Evolutionary conservation across 352 stramenopile genomes (phyloP), one percentile per base, ranked within the genome.

Genomic region (Globisporangium lucens): DNA sequence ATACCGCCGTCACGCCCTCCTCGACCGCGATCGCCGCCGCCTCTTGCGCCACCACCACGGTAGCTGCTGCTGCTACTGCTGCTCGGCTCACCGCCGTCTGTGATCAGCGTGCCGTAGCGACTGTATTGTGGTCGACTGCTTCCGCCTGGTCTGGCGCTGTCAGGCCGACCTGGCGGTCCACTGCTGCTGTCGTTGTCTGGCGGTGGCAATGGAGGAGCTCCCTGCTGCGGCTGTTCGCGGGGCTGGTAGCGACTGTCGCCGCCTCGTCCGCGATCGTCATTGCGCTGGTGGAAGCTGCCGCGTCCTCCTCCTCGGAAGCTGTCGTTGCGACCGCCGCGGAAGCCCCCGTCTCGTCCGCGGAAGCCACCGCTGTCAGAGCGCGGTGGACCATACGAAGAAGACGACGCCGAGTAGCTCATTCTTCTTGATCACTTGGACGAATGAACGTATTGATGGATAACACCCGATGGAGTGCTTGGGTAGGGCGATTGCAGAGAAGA

Each of bases 91-190:
- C 46, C 46, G 27, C 53, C 4, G 29, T 49, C 47, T 15, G 51
- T 27, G 22, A 66, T 57, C 29, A 30, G 13, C 7, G 49, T 59
- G 33, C 62, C 62, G 7, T 67, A 67, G 52, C 62, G 62, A 51
- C 62, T 67, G 51, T 61, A 67, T 9, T 66, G 61, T 12, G 33
- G 29, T 49, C 62, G 62, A 61, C 24, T 67, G n/a, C 20, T 49
- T 49, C 15, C 41, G 41, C 41, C 41, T 15, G 41, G 9, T 49
- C 41, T 49, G 15, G 15, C 35, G 61, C 47, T 53, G 12, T 47
- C 33, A 47, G 17, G 56, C n/a, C 56, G 33, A 49, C 41, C 17
- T 33, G 57, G 56, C 2, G 29, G 29, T 36, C 46, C 27, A 49
- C 46, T 66, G 61, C n/a, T 63, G 41, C 35, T 55, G 43, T 43